A percentile compares a stretch with the other conserved stretches of the same genome.
Conservation (phyloP, 2,329 filamentous ascomycete species). For the Nigrograna mackinnonii region DNA sequence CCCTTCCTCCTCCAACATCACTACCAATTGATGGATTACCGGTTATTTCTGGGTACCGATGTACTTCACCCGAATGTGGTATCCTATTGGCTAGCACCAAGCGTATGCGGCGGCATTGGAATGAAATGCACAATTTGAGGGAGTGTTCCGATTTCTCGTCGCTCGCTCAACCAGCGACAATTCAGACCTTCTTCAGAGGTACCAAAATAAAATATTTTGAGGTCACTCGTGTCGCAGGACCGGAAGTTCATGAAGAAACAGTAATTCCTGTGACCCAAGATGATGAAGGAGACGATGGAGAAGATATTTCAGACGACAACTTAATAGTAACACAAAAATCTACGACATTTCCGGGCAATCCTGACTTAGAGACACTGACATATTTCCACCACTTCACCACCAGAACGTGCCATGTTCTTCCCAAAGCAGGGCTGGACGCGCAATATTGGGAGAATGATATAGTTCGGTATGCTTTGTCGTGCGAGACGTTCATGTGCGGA, state of each 20-base stretch:
- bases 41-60: conserved; percentile 33
- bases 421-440: background rate
- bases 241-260: background rate
- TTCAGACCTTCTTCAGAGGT: conserved; percentile 45
- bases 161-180: conserved; percentile 17
- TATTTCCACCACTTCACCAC: conserved; percentile 31
- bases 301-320: background rate
- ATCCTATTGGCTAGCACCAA: conserved; percentile 37
- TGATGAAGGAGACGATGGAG: background rate
- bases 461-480: conserved; percentile 17
- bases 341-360: background rate
- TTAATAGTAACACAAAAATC: background rate
- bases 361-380: conserved; percentile 22
- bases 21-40: conserved; percentile 31
- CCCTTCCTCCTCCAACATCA: conserved; percentile 18
- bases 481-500: conserved; percentile 29
- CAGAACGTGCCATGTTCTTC: conserved; percentile 16
- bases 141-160: conserved; percentile 4
- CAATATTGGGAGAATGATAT: conserved; percentile 24
- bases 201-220: conserved; percentile 44
- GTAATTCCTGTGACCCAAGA: too few species aligned
- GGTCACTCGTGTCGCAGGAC: conserved; percentile 21
- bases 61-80: conserved; percentile 25
- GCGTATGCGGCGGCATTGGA: conserved; percentile 40
- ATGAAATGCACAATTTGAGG: conserved; percentile 22